phyloP scores from a whole-genome alignment of 1,284 basidiomycete species.

The Paramarasmius palmivorus region DNA sequence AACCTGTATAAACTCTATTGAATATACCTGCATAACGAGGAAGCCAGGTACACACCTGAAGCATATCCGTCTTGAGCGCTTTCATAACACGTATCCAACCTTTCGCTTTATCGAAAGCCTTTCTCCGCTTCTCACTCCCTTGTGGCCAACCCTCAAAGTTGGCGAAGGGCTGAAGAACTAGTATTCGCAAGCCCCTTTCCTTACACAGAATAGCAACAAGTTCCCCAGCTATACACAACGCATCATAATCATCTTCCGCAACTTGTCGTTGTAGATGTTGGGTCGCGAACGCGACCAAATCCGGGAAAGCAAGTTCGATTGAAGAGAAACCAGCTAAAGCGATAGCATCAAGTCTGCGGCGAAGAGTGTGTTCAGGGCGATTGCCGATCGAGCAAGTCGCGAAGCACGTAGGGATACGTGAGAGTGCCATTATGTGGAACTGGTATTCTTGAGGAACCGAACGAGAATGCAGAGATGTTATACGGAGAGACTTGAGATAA shows the following conservation, averaged over 20 bases:
- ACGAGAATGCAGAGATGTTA: no score
- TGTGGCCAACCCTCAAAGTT: constrained; percentile 6
- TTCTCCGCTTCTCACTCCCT: background rate
- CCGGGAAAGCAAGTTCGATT: constrained; percentile 4
- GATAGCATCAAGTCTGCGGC: constrained; percentile 2
- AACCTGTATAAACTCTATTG: background rate
- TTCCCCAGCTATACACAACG: background rate
- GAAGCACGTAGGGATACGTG: background rate
- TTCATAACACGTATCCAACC: constrained; percentile 6
- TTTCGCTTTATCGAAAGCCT: constrained; percentile 2
- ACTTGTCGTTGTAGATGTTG: background rate
- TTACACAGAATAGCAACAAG: background rate
- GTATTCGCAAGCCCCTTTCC: background rate
- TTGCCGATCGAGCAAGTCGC: background rate
- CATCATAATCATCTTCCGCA: background rate
- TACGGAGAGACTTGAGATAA: no score
- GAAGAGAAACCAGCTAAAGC: constrained; percentile 1
- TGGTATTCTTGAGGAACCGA: no score
- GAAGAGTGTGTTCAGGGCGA: background rate
- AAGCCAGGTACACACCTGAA: background rate
- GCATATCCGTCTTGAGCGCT: background rate
- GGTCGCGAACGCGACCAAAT: background rate
- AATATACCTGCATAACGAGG: no score
- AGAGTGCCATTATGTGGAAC: no score
- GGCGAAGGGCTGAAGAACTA: constrained; percentile 7